Conservation (phyloP, 352 stramenopile species). For the Pythium brachiatum region DNA sequence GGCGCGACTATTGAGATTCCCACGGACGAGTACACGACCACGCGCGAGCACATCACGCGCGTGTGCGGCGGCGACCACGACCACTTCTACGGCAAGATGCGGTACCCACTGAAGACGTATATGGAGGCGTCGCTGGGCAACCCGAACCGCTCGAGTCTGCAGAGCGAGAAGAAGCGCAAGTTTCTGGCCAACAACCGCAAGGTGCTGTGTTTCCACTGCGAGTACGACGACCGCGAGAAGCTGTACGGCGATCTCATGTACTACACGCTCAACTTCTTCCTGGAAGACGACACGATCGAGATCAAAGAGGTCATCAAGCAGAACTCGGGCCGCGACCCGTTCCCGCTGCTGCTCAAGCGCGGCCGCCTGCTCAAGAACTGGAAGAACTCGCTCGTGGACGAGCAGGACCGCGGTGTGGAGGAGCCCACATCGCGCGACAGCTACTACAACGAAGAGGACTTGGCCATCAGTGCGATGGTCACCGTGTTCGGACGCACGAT, state of each 20-base stretch:
- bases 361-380: slow-evolving; percentile 63
- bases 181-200: slow-evolving; percentile 88
- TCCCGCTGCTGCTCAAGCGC: slow-evolving; percentile 71
- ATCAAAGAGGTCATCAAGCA: slow-evolving; percentile 79
- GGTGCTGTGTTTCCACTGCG: slow-evolving; percentile 80
- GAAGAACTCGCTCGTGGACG: slow-evolving; percentile 59
- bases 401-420: slow-evolving; percentile 78
- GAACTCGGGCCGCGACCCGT: slow-evolving; percentile 83
- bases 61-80: slow-evolving; percentile 69
- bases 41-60: slow-evolving; percentile 71
- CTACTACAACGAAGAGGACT: slow-evolving; percentile 75
- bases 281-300: slow-evolving; percentile 89
- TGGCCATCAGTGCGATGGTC: slow-evolving; percentile 59
- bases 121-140: slow-evolving; percentile 85
- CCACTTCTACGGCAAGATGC: slow-evolving; percentile 71
- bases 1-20: slow-evolving; percentile 55
- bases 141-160: slow-evolving; percentile 50
- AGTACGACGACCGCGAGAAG: slow-evolving; percentile 80
- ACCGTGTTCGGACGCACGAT: slow-evolving; percentile 70
- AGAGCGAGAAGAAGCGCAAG: slow-evolving; percentile 81
- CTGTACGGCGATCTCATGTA: slow-evolving; percentile 79
- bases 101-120: slow-evolving; percentile 80
- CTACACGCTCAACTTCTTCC: slow-evolving; percentile 84
- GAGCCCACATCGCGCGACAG: slow-evolving; percentile 50
- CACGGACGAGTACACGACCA: slow-evolving; percentile 81